Percentiles rank a stretch among this genome's conserved stretches.
These are phyloP conservation scores for Prunus davidiana DNA, from an alignment of 306 rosid genomes.

Conservation along the genomic window DNA sequence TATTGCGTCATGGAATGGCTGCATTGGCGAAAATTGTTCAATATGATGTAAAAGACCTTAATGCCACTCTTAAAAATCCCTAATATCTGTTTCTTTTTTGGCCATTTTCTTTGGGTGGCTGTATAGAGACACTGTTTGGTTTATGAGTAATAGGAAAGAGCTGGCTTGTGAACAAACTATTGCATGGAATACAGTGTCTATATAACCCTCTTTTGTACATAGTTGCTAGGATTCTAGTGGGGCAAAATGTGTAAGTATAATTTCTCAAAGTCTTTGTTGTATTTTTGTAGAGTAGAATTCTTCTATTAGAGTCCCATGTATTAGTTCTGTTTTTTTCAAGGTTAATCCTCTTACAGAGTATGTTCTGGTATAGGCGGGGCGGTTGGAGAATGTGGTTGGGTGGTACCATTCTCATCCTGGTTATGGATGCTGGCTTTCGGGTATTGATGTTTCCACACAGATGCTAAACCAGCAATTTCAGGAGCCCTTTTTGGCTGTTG, in stretches of 20 bases:
- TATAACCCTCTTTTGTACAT: not conserved
- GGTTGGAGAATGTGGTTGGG: constrained; percentile 92
- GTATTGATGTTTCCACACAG: constrained; percentile 94
- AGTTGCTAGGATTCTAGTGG: not conserved
- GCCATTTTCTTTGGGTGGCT: not conserved
- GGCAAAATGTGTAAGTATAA: not conserved
- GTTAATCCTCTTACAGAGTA: constrained; percentile 1
- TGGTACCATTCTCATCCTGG: constrained; percentile 99
- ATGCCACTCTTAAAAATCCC: not conserved
- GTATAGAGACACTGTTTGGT: not conserved
- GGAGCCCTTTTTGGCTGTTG: constrained; percentile 95
- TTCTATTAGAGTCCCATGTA: not conserved
- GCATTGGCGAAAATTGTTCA: not conserved
- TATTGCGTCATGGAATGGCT: not conserved
- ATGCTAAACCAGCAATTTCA: constrained; percentile 90
- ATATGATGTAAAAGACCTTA: constrained; percentile 3
- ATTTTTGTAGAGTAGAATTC: not conserved
- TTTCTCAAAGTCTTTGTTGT: not conserved
- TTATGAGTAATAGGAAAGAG: not conserved
- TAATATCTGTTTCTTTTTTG: not conserved
- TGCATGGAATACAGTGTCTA: not conserved
- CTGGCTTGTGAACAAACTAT: not conserved
- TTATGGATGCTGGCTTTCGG: constrained; percentile 98
- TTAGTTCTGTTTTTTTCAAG: not conserved
- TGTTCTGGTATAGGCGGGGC: constrained; percentile 59